Evolutionary conservation across 108 stramenopile species (phyloP).

Genomic region (Cyclotella sp.): DNA sequence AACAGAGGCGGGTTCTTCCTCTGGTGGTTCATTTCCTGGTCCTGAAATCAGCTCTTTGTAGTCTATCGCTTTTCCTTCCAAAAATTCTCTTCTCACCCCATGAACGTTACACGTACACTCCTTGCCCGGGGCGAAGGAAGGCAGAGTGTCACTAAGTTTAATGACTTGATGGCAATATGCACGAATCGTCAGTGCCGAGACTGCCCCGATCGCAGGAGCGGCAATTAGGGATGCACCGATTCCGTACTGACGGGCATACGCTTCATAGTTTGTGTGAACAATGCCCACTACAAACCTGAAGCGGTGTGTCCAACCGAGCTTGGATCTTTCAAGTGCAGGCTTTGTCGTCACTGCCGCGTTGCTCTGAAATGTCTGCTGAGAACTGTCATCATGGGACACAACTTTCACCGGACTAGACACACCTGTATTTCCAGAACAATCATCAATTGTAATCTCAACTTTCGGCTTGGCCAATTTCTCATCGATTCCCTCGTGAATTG

Average conservation of each 20-base stretch:
- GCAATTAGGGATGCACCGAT: constrained; percentile 67
- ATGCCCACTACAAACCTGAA: constrained; percentile 93
- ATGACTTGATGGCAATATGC: constrained; percentile 91
- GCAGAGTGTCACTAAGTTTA: constrained; percentile 77
- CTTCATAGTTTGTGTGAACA: constrained; percentile 94
- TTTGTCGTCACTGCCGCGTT: neutral
- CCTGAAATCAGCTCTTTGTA: constrained; percentile 22
- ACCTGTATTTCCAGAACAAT: neutral
- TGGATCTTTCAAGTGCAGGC: constrained; percentile 24
- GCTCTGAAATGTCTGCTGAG: neutral
- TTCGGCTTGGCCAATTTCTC: neutral
- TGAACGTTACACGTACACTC: constrained; percentile 95
- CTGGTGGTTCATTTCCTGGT: neutral
- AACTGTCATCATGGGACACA: constrained; percentile 10
- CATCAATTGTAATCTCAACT: constrained; percentile 8
- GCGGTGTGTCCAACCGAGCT: constrained; percentile 82
- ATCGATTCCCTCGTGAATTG: neutral
- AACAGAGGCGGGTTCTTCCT: constrained; percentile 42
- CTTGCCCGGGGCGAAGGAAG: constrained; percentile 70
- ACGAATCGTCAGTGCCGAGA: constrained; percentile 72
- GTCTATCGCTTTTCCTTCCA: constrained; percentile 58
- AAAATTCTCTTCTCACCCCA: constrained; percentile 88
- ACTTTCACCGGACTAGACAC: neutral
- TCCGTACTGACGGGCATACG: constrained; percentile 83
- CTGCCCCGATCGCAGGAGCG: constrained; percentile 72